Conservation (phyloP, 805 yeast genomes). For the Starmerella vaccinii region DNA sequence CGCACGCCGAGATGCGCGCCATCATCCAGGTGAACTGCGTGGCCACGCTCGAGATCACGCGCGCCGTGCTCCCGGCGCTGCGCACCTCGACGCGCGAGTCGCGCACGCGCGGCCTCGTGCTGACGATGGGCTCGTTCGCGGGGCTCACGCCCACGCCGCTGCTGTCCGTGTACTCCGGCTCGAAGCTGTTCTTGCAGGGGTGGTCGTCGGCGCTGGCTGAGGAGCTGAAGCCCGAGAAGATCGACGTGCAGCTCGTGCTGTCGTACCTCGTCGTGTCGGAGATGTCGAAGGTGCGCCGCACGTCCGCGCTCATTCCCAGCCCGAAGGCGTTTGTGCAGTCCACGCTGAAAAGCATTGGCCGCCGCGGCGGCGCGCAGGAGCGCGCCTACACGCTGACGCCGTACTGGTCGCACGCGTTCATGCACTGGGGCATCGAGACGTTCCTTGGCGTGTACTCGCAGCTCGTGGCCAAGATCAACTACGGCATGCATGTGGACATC, state of each 20-base stretch:
- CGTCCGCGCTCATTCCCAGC: constrained; percentile 67
- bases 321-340: constrained; percentile 73
- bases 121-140: constrained; percentile 96
- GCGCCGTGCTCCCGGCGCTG: constrained; percentile 65
- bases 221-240: constrained; percentile 55
- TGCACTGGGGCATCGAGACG: constrained; percentile 69
- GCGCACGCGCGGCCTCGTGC: constrained; percentile 49
- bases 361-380: constrained; percentile 87
- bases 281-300: constrained; percentile 83
- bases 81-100: constrained; percentile 40
- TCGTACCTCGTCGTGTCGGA: constrained; percentile 89
- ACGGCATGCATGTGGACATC: constrained; percentile 66
- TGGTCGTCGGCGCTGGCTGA: constrained; percentile 88
- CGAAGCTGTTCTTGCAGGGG: constrained; percentile 85
- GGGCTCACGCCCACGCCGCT: constrained; percentile 88
- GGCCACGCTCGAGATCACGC: constrained; percentile 76
- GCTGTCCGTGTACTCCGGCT: constrained; percentile 89
- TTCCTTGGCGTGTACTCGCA: constrained; percentile 74
- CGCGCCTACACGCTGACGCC: constrained; percentile 82
- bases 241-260: constrained; percentile 78
- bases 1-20: constrained; percentile 58
- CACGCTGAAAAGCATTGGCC: constrained; percentile 59
- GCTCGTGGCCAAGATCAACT: constrained; percentile 58
- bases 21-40: constrained; percentile 79
- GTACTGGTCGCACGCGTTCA: constrained; percentile 83